A percentile compares a stretch with the other conserved stretches of the same genome.
These are phyloP conservation scores for Penicillium aurantiogriseum DNA, from an alignment of 2,329 filamentous ascomycete species.

Conservation along the genomic window DNA sequence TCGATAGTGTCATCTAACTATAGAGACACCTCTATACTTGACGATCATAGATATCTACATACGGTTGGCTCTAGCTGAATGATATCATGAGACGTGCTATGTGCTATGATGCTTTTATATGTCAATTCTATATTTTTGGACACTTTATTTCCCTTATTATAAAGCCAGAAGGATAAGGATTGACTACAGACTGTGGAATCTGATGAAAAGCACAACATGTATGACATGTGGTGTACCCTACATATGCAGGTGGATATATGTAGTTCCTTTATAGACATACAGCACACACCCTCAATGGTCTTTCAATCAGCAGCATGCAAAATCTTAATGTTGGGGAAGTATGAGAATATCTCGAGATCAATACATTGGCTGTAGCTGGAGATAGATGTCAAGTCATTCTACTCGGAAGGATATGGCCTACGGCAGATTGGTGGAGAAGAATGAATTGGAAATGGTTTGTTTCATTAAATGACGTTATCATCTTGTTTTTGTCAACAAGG, in stretches of 20 bases:
- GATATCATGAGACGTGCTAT: not conserved
- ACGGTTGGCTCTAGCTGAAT: not conserved
- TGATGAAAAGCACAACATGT: no score
- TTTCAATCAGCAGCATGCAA: not conserved
- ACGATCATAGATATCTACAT: not conserved
- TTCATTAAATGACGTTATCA: conserved; percentile 31
- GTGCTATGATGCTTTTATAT: not conserved
- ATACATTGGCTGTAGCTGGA: not conserved
- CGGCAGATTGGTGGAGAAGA: not conserved
- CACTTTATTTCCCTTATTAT: not conserved
- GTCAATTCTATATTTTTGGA: not conserved
- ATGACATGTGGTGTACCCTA: not conserved
- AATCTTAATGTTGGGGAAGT: not conserved
- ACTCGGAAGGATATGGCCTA: not conserved
- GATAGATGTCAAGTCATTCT: not conserved
- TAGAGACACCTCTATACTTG: no score
- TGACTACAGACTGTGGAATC: not conserved
- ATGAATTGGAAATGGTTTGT: conserved; percentile 24
- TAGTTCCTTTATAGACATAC: not conserved
- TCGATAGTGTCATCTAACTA: no score
- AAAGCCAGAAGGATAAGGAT: not conserved
- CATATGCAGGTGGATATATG: not conserved
- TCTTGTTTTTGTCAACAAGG: conserved; percentile 20
- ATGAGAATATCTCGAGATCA: not conserved
- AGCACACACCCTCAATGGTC: no score